Base-by-base conservation (phyloP, 2,329 filamentous ascomycete genomes). In the Immersiporthe knoxdaviesiana region DNA sequence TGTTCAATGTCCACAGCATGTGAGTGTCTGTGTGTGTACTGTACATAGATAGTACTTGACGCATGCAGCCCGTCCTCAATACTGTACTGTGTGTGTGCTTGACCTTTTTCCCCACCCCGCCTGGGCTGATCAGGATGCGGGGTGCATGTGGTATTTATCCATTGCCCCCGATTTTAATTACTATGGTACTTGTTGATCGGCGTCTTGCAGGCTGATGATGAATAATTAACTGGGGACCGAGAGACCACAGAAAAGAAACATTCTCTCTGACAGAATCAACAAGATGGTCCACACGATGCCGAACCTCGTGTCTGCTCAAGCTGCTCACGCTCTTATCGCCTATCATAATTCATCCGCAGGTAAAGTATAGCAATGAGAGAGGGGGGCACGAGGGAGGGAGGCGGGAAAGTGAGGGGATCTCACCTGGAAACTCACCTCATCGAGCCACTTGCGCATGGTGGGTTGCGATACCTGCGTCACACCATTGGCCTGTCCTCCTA, bases 401-500 rank as follows among this genome's bases (percentile, higher is more conserved):
- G 37, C 8, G 35, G 21, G 41, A 5, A 1, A 6, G 44, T 3
- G 11, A 24, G 12, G 30, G 24, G 30, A 27, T 39, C 27, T 30
- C 39, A 44, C 61, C 39, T 30, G 21, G 18, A 8, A 8, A 14
- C 60, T 30, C 8, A 54, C 50, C 56, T 47, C 61, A 54, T 68
- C 61, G 63, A 44, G 66, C 56, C 32, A 60, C 50, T 44, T 39
- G 30, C 58, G 63, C 63, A 65, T 65, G 50, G 39, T 39, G 47
- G 63, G 35, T 30, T 30, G 30, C 32, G 47, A 27, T 39, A 39
- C n/a, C n/a, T 44, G 47, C 50, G 63, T 68, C 69, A 66, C 69
- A 35, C 62, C 69, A 70, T 61, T 27, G 21, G 8, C 21, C 24
- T 35, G 30, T 44, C 39, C 69, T 70, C 63, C 67, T 68, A 63